These are phyloP conservation scores for Colletotrichum australisinense DNA, from an alignment of 2,329 filamentous ascomycete species.

Conservation along the genomic window DNA sequence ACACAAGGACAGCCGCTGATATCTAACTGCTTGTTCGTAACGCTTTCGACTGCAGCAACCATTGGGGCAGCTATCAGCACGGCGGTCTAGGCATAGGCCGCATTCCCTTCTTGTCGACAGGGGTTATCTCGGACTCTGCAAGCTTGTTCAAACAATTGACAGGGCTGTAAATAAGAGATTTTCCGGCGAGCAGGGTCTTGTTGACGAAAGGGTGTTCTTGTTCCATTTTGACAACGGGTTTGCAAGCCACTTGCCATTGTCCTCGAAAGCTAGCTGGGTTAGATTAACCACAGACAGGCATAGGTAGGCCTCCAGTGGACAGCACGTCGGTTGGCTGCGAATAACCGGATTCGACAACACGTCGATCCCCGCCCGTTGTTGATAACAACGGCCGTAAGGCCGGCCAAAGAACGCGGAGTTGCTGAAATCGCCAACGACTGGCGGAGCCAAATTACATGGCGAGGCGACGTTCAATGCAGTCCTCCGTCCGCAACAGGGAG, in stretches of 20 bases:
- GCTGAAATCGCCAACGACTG: background rate
- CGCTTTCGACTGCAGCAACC: background rate
- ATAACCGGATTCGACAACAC: background rate
- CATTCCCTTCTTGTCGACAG: background rate
- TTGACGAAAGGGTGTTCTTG: background rate
- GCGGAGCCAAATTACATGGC: background rate
- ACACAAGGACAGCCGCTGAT: background rate
- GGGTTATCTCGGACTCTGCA: background rate
- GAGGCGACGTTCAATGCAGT: background rate
- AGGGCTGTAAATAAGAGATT: background rate
- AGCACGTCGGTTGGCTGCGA: background rate
- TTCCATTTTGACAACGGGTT: background rate
- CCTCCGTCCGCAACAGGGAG: background rate
- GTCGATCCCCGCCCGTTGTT: background rate
- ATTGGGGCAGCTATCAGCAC: background rate
- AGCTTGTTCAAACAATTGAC: background rate
- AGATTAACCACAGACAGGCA: background rate
- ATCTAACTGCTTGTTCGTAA: no score
- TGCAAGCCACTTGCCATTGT: background rate
- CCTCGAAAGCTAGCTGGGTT: background rate
- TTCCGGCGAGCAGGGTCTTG: background rate
- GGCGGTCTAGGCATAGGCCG: background rate
- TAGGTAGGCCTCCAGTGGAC: background rate
- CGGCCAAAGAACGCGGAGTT: background rate
- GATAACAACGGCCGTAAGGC: background rate